Evolutionary conservation across 1,284 basidiomycete genomes (phyloP).

Genomic region (Ustilago sp.): DNA sequence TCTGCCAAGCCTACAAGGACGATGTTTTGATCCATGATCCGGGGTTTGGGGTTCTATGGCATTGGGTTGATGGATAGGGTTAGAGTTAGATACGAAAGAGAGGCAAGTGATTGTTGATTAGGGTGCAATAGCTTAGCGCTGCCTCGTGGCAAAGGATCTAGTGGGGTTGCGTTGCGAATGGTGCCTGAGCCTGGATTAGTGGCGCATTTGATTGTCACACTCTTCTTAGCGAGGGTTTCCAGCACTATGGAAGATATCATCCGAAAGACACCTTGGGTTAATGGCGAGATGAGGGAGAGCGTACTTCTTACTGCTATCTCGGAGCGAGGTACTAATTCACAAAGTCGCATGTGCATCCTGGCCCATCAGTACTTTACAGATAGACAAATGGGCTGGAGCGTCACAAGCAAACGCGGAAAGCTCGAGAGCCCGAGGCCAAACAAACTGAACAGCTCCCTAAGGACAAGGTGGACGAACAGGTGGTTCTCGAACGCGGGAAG

Average conservation of each 20-base stretch:
- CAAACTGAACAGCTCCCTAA: not conserved
- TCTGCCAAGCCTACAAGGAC: not conserved
- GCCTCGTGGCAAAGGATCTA: not conserved
- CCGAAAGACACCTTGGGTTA: no score
- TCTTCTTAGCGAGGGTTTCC: not conserved
- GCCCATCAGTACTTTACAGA: no score
- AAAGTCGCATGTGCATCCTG: no score
- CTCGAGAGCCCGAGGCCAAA: not conserved
- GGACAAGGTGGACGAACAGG: not conserved
- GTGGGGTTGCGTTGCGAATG: not conserved
- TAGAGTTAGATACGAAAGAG: not conserved
- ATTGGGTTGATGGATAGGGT: not conserved
- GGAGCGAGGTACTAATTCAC: no score
- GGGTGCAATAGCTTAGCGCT: not conserved
- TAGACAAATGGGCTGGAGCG: not conserved
- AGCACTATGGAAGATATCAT: no score
- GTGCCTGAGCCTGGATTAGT: not conserved
- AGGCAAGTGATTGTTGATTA: not conserved
- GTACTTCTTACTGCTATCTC: no score
- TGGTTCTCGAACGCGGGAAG: conserved; percentile 7
- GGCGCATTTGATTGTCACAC: not conserved
- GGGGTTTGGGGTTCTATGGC: not conserved
- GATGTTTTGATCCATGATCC: not conserved
- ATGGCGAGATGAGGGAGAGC: no score
- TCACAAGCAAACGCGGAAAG: not conserved